Conservation (phyloP, 139 green algal genomes). For the Raphidocelis subcapitata region DNA sequence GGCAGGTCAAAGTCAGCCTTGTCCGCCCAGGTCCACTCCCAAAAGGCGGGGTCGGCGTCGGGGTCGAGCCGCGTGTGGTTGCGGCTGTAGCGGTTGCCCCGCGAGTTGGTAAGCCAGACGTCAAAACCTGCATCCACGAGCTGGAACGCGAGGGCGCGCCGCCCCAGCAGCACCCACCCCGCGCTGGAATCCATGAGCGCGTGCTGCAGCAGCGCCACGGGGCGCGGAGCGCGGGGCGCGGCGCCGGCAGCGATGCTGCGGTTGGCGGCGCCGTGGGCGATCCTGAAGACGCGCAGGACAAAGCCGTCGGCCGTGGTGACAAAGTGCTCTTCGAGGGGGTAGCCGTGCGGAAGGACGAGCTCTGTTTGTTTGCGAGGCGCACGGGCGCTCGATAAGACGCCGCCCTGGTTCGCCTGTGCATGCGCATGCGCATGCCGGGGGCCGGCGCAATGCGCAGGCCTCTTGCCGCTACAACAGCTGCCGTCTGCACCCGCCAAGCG, state of each 20-base stretch:
- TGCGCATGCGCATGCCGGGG: no score
- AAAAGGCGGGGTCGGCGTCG: conserved; percentile 33
- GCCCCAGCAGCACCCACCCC: conserved; percentile 66
- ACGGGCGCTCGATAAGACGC: no score
- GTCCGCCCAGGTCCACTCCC: conserved; percentile 61
- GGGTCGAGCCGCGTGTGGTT: conserved; percentile 55
- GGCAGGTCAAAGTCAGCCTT: conserved; percentile 62
- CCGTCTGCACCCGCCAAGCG: no score
- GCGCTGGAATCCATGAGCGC: conserved; percentile 64
- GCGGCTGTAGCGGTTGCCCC: conserved; percentile 63
- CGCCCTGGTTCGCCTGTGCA: no score
- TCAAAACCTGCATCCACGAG: conserved; percentile 71
- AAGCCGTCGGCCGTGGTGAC: conserved; percentile 44
- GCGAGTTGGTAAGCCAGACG: conserved; percentile 64
- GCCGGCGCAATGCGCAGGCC: no score
- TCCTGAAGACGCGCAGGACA: conserved; percentile 45
- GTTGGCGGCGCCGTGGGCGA: conserved; percentile 5
- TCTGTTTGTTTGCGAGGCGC: no score
- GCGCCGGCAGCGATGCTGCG: no score
- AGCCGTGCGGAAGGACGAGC: conserved; percentile 40
- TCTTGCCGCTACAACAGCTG: no score
- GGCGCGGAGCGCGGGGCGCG: background rate
- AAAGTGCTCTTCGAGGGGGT: conserved; percentile 45
- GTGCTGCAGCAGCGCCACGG: conserved; percentile 63
- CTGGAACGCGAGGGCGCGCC: conserved; percentile 69